phyloP scores from a whole-genome alignment of 1,284 basidiomycete genomes.

The Fomitopsis pinicola region DNA sequence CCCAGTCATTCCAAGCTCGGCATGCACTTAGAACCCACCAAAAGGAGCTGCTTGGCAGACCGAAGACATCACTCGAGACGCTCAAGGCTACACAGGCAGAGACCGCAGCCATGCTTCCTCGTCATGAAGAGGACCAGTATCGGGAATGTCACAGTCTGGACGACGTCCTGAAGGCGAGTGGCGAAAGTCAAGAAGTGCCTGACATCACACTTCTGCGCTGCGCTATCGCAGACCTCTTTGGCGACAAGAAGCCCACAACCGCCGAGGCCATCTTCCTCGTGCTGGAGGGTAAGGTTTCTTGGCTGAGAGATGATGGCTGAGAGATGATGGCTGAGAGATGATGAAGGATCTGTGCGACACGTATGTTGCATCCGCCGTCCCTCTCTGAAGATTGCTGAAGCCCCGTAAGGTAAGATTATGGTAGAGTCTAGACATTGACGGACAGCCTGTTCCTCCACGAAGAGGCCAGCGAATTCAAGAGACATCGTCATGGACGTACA shows the following conservation, averaged over 20 bases:
- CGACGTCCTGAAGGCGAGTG: conserved; percentile 36
- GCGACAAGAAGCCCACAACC: conserved; percentile 39
- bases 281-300: conserved; percentile 52
- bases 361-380: conserved; percentile 29
- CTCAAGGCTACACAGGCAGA: conserved; percentile 51
- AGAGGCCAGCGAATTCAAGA: conserved; percentile 23
- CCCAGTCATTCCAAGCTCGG: conserved; percentile 54
- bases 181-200: conserved; percentile 37
- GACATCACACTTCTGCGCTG: conserved; percentile 57
- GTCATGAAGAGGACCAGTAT: conserved; percentile 45
- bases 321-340: conserved; percentile 53
- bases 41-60: conserved; percentile 43
- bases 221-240: conserved; percentile 46
- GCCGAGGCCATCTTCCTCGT: conserved; percentile 56
- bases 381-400: neutral
- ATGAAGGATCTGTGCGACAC: conserved; percentile 47
- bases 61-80: conserved; percentile 47
- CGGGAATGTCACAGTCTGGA: conserved; percentile 41
- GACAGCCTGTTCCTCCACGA: conserved; percentile 44
- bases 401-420: conserved; percentile 49
- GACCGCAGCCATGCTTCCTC: conserved; percentile 52
- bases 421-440: conserved; percentile 55
- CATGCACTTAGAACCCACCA: conserved; percentile 58
- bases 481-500: conserved; percentile 49
- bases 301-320: conserved; percentile 49